Base-by-base conservation (phyloP, 768 basidiomycete species). In the Boletus insuetus region DNA sequence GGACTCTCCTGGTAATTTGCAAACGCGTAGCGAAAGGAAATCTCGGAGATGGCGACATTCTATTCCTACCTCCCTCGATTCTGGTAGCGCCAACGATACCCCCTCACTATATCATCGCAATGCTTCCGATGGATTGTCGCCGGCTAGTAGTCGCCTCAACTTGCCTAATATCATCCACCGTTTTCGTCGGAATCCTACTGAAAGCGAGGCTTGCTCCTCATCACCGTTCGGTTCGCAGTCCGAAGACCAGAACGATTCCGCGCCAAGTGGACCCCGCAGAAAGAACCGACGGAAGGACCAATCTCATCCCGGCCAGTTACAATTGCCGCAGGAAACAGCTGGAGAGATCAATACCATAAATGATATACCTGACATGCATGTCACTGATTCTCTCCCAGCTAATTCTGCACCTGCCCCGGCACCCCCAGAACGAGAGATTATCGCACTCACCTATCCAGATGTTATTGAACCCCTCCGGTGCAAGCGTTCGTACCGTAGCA, bases 131-230 rank as follows among this genome's bases (percentile, higher is more conserved):
- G 68, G 74, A 40, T 53, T 71, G 42, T 80, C 81, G 8, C 79
- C 82, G 0, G 60, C 77, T 8, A 79, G 73, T 51, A 79, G 78
- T 53, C 74, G 72, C 19, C 63, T 74, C 40, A 73, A 76, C 51
- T 61, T 77, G 39, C 73, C 74, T 34, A 73, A 74, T 20, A 56
- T 75, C 31, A 66, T 73, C 10, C 73, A 67, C 32, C 73, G 73
- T 43, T 58, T 75, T 34, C 69, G 72, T 39, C 69, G 71, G 31
- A 67, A 63, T 7, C 62, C 63, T n/a, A 56, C 64, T 11, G 75
- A 73, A 42, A 82, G 81, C 43, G 82, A 80, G 49, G 82, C 78
- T 13, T 77, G 71, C 2, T 74, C 76, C 7, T 77, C 77, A 7
- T 82, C 82, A 0, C 70, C 73, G 0, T 65, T 72, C 19, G 73